These are phyloP conservation scores for Glycyrrhiza uralensis DNA, from an alignment of 306 rosid genomes.

Conservation along the genomic window DNA sequence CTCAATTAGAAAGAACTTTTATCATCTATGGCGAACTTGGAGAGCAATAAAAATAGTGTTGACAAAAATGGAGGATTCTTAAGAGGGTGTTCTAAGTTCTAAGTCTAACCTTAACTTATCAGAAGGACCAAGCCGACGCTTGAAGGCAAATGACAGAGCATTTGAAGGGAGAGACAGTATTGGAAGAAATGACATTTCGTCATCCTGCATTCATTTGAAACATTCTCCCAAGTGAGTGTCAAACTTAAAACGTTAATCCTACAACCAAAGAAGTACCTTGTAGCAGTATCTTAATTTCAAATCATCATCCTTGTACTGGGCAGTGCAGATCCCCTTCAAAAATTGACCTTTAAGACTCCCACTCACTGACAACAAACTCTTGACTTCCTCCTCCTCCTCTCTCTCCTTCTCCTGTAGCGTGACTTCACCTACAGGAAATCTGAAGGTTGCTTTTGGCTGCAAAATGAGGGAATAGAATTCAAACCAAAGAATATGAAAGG, in stretches of 20 bases:
- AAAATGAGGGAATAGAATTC: slow-evolving; percentile 11
- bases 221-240: not conserved
- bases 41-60: not conserved
- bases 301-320: slow-evolving; percentile 69
- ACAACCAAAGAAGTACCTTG: slow-evolving; percentile 46
- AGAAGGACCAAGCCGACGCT: slow-evolving; percentile 76
- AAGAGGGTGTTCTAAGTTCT: slow-evolving; percentile 23
- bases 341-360: slow-evolving; percentile 59
- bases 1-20: not conserved
- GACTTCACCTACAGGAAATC: slow-evolving; percentile 83
- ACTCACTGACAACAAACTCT: slow-evolving; percentile 46
- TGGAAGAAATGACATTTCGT: slow-evolving; percentile 80
- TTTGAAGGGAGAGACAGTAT: slow-evolving; percentile 72
- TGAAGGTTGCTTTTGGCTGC: slow-evolving; percentile 91
- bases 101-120: slow-evolving; percentile 80
- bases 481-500: not conserved
- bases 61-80: not conserved
- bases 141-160: slow-evolving; percentile 77
- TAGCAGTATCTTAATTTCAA: slow-evolving; percentile 65
- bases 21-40: not conserved
- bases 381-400: slow-evolving; percentile 53
- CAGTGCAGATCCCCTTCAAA: slow-evolving; percentile 63
- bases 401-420: slow-evolving; percentile 63
- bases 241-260: too few species aligned
- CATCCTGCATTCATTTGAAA: slow-evolving; percentile 65